Evolutionary conservation across 1,284 basidiomycete genomes (phyloP), one percentile per base, ranked within the genome.

Genomic region (Sporisorium exsertum): DNA sequence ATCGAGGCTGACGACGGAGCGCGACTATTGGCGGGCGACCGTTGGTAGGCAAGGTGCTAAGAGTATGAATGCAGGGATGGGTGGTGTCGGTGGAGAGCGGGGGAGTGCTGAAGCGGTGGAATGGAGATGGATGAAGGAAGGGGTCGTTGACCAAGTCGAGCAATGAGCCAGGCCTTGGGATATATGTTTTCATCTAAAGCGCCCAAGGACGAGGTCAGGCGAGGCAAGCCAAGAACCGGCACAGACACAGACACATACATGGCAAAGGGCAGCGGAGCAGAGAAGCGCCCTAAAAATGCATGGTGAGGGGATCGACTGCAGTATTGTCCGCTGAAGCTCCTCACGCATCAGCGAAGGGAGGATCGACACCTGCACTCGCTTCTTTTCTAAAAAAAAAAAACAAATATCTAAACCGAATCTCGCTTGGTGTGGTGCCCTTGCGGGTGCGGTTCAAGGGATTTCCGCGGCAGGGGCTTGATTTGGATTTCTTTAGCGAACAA

Each of bases 251-350:
- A 8, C 51, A 22, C 16, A 49, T 13, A n/a, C 26, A 29, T 12
- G 16, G 26, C 24, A 26, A 22, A n/a, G 32, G 46, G 59, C 40
- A n/a, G 45, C 27, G 33, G 29, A 49, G 18, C 37, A 51, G 61
- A 60, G 40, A 22, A 49, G 61, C 33, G 58, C 58, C 68, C 68
- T 71, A 65, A 62, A 71, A 54, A 32, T 40, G 37, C n/a, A 35
- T 35, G 33, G 33, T 35, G 33, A 32, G 29, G 10, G 33, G 33
- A 12, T 35, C 37, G 37, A n/a, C 37, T 1, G 37, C 37, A 40
- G 37, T 5, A 16, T n/a, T 40, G 5, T 2, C 37, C 37, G 15
- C 18, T 40, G 16, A 16, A n/a, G 15, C 15, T 47, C 26, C 13
- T 47, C 46, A 29, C 46, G 27, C 46, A 29, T 26, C 47, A 16